Conservation (phyloP, 257 asterid species). For the Solanum pinnatisectum region DNA sequence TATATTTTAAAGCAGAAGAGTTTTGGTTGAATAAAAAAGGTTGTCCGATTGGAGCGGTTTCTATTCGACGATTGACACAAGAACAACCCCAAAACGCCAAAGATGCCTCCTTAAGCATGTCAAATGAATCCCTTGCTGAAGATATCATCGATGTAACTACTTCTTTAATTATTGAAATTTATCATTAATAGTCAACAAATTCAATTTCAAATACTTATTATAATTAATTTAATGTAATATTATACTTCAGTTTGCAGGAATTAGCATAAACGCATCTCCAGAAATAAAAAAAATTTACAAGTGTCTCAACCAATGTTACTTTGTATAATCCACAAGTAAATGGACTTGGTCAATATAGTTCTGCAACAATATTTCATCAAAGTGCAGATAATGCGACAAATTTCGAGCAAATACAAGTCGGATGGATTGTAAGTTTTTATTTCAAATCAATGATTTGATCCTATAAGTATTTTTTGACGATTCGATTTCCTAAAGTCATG, state of each 20-base stretch:
- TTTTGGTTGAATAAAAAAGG: background rate
- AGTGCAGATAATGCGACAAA: background rate
- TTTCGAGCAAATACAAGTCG: background rate
- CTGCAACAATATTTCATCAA: background rate
- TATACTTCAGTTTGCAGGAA: too few species aligned
- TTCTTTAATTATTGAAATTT: background rate
- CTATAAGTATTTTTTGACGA: too few species aligned
- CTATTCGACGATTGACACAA: background rate
- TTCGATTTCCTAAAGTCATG: too few species aligned
- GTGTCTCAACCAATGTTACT: background rate
- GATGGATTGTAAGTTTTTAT: background rate
- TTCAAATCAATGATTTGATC: too few species aligned
- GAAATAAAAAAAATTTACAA: background rate
- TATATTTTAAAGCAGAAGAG: background rate
- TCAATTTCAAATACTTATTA: too few species aligned
- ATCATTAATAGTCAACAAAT: too few species aligned
- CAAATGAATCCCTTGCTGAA: background rate
- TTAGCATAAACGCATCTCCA: too few species aligned
- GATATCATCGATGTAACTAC: background rate
- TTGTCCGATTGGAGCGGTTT: background rate
- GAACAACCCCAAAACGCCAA: background rate
- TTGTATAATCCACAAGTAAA: background rate
- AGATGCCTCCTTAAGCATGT: background rate
- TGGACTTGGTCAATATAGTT: background rate
- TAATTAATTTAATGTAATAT: too few species aligned